Evolutionary conservation across 495 filamentous ascomycete genomes (phyloP).

Genomic region (Podospora bellae-mahoneyi): DNA sequence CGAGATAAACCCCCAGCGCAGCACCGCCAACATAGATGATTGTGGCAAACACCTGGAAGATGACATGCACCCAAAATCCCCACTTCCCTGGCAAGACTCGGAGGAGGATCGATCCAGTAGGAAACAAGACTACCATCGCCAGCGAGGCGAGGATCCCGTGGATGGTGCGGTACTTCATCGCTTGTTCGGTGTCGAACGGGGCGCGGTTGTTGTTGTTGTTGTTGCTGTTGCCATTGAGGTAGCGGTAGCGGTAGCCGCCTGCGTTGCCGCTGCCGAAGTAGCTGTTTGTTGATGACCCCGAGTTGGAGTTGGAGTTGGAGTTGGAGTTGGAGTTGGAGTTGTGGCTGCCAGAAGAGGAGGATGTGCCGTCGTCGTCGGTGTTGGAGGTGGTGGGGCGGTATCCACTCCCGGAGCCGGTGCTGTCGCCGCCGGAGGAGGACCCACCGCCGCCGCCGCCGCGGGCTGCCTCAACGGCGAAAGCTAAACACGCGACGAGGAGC

Average conservation of each 20-base stretch:
- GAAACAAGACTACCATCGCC: too few species aligned
- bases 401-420: too few species aligned
- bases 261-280: not conserved
- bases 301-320: not conserved
- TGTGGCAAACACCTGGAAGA: slow-evolving; percentile 53
- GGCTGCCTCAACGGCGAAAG: not conserved
- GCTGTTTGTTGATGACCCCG: not conserved
- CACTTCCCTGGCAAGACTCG: slow-evolving; percentile 37
- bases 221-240: not conserved
- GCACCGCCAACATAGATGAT: slow-evolving; percentile 52
- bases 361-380: too few species aligned
- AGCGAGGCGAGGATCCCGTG: slow-evolving; percentile 40
- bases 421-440: not conserved
- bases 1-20: slow-evolving; percentile 56
- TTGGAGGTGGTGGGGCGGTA: too few species aligned
- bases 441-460: too few species aligned
- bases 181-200: not conserved
- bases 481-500: not conserved
- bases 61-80: slow-evolving; percentile 47
- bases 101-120: slow-evolving; percentile 48
- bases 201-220: not conserved
- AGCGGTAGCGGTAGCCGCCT: not conserved
- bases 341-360: not conserved
- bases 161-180: slow-evolving; percentile 21
- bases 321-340: not conserved